phyloP scores from a whole-genome alignment of 768 basidiomycete species.

The Suillus tomentosus region DNA sequence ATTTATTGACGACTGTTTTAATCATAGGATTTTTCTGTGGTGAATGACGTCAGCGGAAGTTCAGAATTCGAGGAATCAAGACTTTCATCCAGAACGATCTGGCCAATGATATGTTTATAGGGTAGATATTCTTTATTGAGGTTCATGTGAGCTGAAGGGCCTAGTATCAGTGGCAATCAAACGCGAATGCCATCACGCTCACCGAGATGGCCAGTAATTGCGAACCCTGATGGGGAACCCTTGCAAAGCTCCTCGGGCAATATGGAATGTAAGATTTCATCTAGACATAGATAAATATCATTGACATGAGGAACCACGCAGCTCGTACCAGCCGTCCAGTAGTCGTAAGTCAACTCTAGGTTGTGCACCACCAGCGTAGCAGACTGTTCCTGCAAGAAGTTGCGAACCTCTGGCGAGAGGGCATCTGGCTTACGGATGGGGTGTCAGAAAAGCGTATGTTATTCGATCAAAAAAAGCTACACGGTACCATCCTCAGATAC shows the following conservation, averaged over 20 bases:
- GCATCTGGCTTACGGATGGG: slow-evolving; percentile 62
- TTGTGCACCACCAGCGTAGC: slow-evolving; percentile 58
- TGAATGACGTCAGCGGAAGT: slow-evolving; percentile 14
- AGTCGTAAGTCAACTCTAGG: slow-evolving; percentile 75
- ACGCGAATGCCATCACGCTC: slow-evolving; percentile 22
- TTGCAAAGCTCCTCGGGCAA: slow-evolving; percentile 78
- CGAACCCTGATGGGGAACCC: slow-evolving; percentile 85
- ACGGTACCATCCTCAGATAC: slow-evolving; percentile 58
- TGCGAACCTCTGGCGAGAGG: slow-evolving; percentile 54
- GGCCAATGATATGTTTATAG: slow-evolving; percentile 88
- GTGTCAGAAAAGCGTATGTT: slow-evolving; percentile 15
- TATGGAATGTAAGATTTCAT: slow-evolving; percentile 80
- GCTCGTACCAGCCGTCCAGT: slow-evolving; percentile 84
- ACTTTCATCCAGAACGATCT: slow-evolving; percentile 87
- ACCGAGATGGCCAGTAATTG: slow-evolving; percentile 92
- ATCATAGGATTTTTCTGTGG: slow-evolving; percentile 82
- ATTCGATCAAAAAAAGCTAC: not conserved
- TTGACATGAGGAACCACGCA: slow-evolving; percentile 20
- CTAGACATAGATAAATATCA: slow-evolving; percentile 39
- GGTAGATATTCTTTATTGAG: slow-evolving; percentile 88
- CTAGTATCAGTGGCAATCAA: slow-evolving; percentile 5
- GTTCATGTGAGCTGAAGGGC: slow-evolving; percentile 80
- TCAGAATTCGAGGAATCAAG: not conserved
- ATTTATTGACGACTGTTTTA: slow-evolving; percentile 93
- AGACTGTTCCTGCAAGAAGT: slow-evolving; percentile 57